Evolutionary conservation across 805 yeast species (phyloP), one percentile per base, ranked within the genome.

Genomic region (Blastobotrys muscicola): DNA sequence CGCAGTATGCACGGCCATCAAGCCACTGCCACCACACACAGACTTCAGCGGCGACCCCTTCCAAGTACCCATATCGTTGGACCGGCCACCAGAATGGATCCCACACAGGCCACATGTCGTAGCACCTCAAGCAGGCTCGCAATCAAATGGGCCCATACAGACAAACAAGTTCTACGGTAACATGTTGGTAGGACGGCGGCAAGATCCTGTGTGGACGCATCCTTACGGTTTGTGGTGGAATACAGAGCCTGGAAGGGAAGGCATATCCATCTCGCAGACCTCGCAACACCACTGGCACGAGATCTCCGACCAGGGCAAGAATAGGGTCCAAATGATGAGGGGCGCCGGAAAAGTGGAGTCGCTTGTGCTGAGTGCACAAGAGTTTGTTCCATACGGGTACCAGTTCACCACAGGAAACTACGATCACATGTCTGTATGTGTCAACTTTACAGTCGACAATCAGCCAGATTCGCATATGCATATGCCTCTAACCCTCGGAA

Each of bases 141-240:
- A 26, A n/a, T 14, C 34, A 15, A 23, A 23, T 20, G 31, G 36
- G 7, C 47, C 50, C 2, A 40, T 46, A 11, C 45, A 41, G n/a
- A 83, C 94, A 6, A 84, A 84, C 60, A 82, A 82, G 53, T 83
- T 82, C 54, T 84, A 78, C 57, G 80, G 81, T 23, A 84, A 84
- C 59, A 63, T 84, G 59, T 59, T 83, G 9, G 66, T 83, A 33
- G 85, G 70, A 1, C 69, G 70, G 43, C 89, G 81, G 57, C 72
- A 75, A 2, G 66, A 73, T 41, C 82, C 87, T 0, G 71, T 76
- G 0, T 83, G 89, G 89, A 76, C 89, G 0, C 85, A 81, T 51
- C 94, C 94, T 1, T 83, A 82, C 55, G 75, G 82, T 31, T 60
- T 82, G 5, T 83, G 86, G 89, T 68, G 68, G 47, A 64, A 78